Base-by-base conservation (phyloP, 2,329 filamentous ascomycete genomes). In the Hypoxylon sp. region DNA sequence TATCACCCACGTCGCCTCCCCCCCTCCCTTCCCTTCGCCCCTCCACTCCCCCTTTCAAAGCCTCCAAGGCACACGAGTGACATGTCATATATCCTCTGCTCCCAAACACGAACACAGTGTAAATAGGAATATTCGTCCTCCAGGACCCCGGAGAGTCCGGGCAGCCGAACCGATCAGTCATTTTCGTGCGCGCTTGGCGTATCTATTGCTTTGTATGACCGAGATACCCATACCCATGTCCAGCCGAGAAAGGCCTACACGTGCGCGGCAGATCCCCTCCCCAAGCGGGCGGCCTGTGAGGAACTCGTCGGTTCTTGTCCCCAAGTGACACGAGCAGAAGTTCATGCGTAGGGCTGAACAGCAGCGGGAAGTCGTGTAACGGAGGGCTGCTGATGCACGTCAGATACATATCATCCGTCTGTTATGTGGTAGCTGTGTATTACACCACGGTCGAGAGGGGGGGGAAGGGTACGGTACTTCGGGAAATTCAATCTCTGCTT, bases 281-380 rank as follows among this genome's bases (percentile, higher is more conserved):
- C 27, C 40, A 42, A 56, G 33, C 51, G 56, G 41, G 51, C n/a
- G n/a, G 51, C 45, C 41, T 24, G 45, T 56, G 41, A 46, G 53
- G 50, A 47, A 47, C 31, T 58, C n/a, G n/a, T n/a, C n/a, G n/a
- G n/a, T n/a, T 43, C 31, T 53, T 29, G 35, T 56, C 37, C 26
- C 38, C 55, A 58, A 53, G 62, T 64, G 41, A 48, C 46, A 64
- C 62, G 49, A n/a, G n/a, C n/a, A n/a, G n/a, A 49, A 42, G 45
- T 54, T 35, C 50, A 42, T 55, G 53, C 62, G 56, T 65, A 65
- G 62, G 62, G 62, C 62, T 65, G 62, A 65, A 54, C 46, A 60
- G 62, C 33, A 50, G 55, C 55, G 52, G 43, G 56, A 63, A 64
- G 62, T 63, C 50, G 62, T 65, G 62, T 65, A 65, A 65, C 62